phyloP scores from a whole-genome alignment of 2,329 filamentous ascomycete species.

The Ophiostoma himal-ulmi region DNA sequence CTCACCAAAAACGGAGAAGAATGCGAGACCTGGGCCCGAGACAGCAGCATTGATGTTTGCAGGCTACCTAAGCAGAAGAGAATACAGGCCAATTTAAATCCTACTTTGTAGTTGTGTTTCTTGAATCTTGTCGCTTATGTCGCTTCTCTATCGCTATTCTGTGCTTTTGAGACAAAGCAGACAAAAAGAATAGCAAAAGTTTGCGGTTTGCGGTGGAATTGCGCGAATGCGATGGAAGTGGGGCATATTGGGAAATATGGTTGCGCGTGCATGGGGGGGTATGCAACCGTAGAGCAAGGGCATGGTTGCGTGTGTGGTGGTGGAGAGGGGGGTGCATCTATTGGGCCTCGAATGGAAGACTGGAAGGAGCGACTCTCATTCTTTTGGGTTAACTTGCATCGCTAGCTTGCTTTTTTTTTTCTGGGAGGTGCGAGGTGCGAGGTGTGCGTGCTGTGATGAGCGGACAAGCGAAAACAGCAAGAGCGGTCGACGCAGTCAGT shows the following conservation, averaged over 20 bases:
- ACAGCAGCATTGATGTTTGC: background rate
- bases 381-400: conserved; percentile 7
- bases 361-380: conserved; percentile 1
- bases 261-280: conserved; percentile 8
- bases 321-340: background rate
- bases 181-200: background rate
- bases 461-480: conserved; percentile 7
- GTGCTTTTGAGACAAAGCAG: background rate
- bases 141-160: background rate
- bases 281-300: background rate
- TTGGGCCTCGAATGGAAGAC: background rate
- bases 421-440: background rate
- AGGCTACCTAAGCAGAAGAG: background rate
- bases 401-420: conserved; percentile 4
- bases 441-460: background rate
- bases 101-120: background rate
- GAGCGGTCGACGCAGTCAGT: conserved; percentile 10
- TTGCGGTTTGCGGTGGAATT: conserved; percentile 11
- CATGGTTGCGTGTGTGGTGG: background rate
- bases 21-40: background rate
- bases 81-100: background rate
- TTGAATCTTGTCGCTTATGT: background rate
- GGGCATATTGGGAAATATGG: conserved; percentile 1
- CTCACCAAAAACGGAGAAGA: background rate
- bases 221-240: conserved; percentile 12